Evolutionary conservation across 495 filamentous ascomycete genomes (phyloP).

Genomic region (Penicillium crystallinum): DNA sequence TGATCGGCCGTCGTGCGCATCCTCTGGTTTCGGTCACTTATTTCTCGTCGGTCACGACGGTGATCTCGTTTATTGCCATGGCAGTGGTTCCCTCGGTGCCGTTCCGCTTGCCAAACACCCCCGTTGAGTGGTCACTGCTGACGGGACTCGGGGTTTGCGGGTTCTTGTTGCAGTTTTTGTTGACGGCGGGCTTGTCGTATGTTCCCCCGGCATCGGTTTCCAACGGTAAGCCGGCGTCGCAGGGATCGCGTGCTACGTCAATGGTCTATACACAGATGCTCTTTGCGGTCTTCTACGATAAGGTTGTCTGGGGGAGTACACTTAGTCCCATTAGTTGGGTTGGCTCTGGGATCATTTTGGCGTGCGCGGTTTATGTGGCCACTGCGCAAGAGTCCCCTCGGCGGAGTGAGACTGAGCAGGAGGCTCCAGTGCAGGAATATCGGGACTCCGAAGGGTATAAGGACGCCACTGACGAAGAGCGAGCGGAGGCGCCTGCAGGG

Average conservation of each 20-base stretch:
- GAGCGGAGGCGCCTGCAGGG: background rate
- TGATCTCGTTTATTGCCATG: conserved; percentile 60
- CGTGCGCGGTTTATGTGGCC: conserved; percentile 75
- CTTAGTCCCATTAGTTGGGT: conserved; percentile 61
- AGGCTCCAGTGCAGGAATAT: background rate
- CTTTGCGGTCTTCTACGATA: conserved; percentile 81
- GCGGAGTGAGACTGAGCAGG: background rate
- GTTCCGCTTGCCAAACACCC: conserved; percentile 57
- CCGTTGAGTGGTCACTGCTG: conserved; percentile 67
- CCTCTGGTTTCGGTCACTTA: conserved; percentile 83
- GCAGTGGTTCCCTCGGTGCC: conserved; percentile 51
- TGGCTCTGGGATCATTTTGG: conserved; percentile 75
- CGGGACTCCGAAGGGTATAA: conserved; percentile 5
- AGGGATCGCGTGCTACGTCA: conserved; percentile 67
- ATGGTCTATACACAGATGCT: conserved; percentile 94
- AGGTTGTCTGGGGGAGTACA: conserved; percentile 66
- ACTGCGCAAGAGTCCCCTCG: conserved; percentile 38
- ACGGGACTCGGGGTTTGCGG: conserved; percentile 67
- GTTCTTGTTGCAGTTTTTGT: conserved; percentile 79
- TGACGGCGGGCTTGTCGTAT: conserved; percentile 74
- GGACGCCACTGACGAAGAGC: conserved; percentile 3
- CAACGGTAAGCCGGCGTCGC: conserved; percentile 18
- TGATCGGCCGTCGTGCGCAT: conserved; percentile 81
- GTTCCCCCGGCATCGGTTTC: conserved; percentile 39
- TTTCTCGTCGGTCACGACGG: conserved; percentile 65